Percentiles rank a stretch among this genome's conserved stretches.
Evolutionary conservation across 1,284 basidiomycete genomes (phyloP).

Genomic region (Fomitiporia mediterranea): DNA sequence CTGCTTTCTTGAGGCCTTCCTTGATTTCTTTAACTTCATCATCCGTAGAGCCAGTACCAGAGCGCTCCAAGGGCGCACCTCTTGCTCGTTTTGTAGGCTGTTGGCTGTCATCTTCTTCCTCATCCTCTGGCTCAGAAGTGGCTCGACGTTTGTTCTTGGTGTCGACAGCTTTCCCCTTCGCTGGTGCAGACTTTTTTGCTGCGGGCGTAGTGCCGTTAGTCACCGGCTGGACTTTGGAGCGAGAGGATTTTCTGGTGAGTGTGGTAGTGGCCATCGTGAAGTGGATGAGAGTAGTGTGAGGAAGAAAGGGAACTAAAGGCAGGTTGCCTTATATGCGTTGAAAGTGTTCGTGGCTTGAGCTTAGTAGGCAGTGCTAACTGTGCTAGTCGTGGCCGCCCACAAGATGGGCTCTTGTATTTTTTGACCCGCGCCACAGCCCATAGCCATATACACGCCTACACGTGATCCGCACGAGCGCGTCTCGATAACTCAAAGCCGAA

Average conservation of each 20-base stretch:
- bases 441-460: background rate
- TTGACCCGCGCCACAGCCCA: background rate
- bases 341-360: background rate
- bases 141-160: slow-evolving; percentile 9
- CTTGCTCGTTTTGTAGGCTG: slow-evolving; percentile 18
- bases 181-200: background rate
- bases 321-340: background rate
- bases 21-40: slow-evolving; percentile 11
- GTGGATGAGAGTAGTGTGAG: background rate
- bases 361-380: background rate
- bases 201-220: slow-evolving; percentile 1
- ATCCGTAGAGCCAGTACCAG: slow-evolving; percentile 1
- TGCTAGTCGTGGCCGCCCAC: too few species aligned
- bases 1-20: slow-evolving; percentile 7
- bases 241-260: slow-evolving; percentile 15
- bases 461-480: background rate
- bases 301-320: background rate
- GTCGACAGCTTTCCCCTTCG: slow-evolving; percentile 6
- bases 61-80: background rate
- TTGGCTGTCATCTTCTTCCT: slow-evolving; percentile 7
- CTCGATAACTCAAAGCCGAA: background rate
- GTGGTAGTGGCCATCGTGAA: background rate
- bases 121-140: slow-evolving; percentile 12
- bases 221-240: slow-evolving; percentile 9
- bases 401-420: background rate